Base-by-base conservation (phyloP, 2,329 filamentous ascomycete genomes). In the Aspergillus bombycis region DNA sequence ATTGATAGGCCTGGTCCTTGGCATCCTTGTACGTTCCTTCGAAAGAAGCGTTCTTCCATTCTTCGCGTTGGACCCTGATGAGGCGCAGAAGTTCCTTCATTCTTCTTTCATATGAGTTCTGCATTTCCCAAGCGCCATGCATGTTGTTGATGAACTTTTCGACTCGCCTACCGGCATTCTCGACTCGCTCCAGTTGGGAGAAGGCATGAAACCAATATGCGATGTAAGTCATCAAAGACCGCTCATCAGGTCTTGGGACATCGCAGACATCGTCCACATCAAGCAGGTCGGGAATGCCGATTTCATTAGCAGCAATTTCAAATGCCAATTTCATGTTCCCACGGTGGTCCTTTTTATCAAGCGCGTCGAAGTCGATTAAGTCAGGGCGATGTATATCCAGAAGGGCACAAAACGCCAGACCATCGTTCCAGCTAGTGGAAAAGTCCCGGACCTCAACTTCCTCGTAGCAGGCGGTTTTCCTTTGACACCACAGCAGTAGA, bases 191-290 rank as follows among this genome's bases (percentile, higher is more conserved):
- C 89, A 99, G 96, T 75, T 98, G 94, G 34, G 94, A 98, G 78
- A 99, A 99, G 71, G 95, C 95, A 76, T 99, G 95, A 85, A 99
- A 99, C 95, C 95, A 99, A 83, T 99, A 99, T 68, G 95, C 95
- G 72, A 99, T 99, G 79, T 99, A 99, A 0, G 95, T 99, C 95
- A 99, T 99, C 76, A 99, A 85, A 77, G 92, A 96, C 71, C 93
- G 90, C 80, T 99, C 95, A 77, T 99, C 95, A 28, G 95, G 95
- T 81, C 95, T 96, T 28, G 93, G 87, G 32, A 99, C 94, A 76
- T 99, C 95, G 77, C 93, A 97, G 23, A 99, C 95, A 82, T 99
- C 95, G 79, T 99, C 95, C 16, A 98, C 95, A 77, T 99, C 95
- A 63, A 99, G 86, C 76, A 99, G 84, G 73, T 94, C 92, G 19